Conservation (phyloP, 805 yeast species). For the Lipomyces sp. region DNA sequence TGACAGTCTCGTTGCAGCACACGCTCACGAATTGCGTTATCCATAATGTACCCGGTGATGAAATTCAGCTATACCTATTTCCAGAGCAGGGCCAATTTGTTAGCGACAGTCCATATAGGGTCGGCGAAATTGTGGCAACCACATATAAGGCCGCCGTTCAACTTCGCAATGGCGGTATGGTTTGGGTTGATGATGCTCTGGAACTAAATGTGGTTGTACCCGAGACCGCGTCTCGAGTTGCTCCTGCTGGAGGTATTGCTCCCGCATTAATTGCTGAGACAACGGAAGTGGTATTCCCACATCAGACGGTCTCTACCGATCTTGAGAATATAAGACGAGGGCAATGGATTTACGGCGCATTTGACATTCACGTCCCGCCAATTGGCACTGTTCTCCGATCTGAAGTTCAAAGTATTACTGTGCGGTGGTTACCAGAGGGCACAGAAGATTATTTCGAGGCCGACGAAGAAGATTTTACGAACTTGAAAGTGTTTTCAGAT, state of each 20-base stretch:
- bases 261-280: constrained; percentile 27
- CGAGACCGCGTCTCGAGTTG: constrained; percentile 8
- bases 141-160: constrained; percentile 21
- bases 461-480: constrained; percentile 18
- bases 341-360: constrained; percentile 31
- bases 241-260: constrained; percentile 34
- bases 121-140: constrained; percentile 26
- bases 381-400: constrained; percentile 27
- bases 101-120: constrained; percentile 22
- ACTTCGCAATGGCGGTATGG: constrained; percentile 26
- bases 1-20: constrained; percentile 34
- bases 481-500: constrained; percentile 21
- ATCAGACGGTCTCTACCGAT: constrained; percentile 22
- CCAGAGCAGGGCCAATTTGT: constrained; percentile 34
- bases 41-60: constrained; percentile 26
- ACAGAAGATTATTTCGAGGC: constrained; percentile 16
- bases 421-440: constrained; percentile 32
- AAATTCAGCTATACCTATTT: constrained; percentile 22
- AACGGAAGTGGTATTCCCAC: constrained; percentile 27
- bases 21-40: constrained; percentile 32
- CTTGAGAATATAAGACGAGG: constrained; percentile 28
- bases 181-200: constrained; percentile 26
- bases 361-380: constrained; percentile 10
- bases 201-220: constrained; percentile 21
- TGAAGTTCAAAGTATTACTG: constrained; percentile 22